These are phyloP conservation scores for Chaetomiaceae sp. DNA, from an alignment of 2,329 filamentous ascomycete genomes.

Conservation along the genomic window DNA sequence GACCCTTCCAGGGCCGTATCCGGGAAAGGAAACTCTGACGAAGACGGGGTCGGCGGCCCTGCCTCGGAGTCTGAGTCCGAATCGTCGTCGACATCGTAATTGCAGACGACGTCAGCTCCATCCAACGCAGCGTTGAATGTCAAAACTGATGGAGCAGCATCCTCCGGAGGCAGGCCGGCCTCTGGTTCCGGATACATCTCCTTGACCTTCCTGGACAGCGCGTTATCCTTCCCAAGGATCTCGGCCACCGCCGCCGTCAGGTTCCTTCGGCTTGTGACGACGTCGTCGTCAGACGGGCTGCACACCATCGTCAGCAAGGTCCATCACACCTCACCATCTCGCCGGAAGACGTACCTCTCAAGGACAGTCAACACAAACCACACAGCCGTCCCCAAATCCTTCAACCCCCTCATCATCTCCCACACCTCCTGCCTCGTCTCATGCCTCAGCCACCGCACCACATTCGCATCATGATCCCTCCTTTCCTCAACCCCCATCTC, in stretches of 20 bases:
- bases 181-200: conserved; percentile 3
- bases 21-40: conserved; percentile 1
- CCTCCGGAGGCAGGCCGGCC: not conserved
- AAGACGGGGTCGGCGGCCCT: not conserved
- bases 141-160: too few species aligned
- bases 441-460: not conserved
- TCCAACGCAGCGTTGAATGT: too few species aligned
- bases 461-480: not conserved
- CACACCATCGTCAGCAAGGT: not conserved
- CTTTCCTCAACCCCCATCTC: not conserved
- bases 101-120: not conserved
- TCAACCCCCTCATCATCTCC: conserved; percentile 7
- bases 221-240: not conserved
- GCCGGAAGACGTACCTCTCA: not conserved
- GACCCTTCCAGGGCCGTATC: not conserved
- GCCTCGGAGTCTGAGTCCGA: conserved; percentile 1
- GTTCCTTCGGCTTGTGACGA: not conserved
- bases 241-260: not conserved
- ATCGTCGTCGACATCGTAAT: not conserved
- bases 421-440: not conserved
- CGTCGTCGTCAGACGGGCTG: not conserved
- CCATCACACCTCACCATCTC: too few species aligned
- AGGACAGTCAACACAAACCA: not conserved
- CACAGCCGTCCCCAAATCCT: not conserved
- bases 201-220: not conserved